Conservation (phyloP, 495 filamentous ascomycete species). For the Penicillium canescens region DNA sequence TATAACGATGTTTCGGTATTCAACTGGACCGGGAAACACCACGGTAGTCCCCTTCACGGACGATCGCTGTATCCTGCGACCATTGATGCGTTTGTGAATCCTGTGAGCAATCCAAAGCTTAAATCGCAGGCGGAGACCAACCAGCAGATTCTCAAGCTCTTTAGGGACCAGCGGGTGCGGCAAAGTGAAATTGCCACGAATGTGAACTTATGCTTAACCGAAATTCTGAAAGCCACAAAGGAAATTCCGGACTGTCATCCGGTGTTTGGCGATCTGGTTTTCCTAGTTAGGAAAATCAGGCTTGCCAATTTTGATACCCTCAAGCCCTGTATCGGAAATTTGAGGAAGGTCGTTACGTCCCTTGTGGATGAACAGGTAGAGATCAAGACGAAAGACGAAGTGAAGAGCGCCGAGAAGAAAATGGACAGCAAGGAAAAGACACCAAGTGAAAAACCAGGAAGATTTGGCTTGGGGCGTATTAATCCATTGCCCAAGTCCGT, state of each 20-base stretch:
- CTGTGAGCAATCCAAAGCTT: neutral
- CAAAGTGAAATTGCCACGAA: conserved; percentile 5
- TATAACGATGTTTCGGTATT: conserved; percentile 18
- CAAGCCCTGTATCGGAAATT: no score
- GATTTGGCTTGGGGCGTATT: neutral
- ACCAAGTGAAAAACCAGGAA: no score
- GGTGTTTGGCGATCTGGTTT: neutral
- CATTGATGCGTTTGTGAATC: conserved; percentile 11
- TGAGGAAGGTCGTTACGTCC: no score
- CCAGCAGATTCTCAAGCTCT: conserved; percentile 1
- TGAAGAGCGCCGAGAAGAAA: no score
- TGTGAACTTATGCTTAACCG: neutral
- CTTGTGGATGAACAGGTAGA: no score
- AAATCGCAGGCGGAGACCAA: conserved; percentile 3
- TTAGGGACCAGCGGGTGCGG: conserved; percentile 7
- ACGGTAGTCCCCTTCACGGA: conserved; percentile 9
- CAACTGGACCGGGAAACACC: conserved; percentile 16
- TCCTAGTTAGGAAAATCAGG: neutral
- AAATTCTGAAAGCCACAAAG: neutral
- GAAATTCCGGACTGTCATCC: neutral
- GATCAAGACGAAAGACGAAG: no score
- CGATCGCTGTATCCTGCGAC: conserved; percentile 14
- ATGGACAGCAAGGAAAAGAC: no score
- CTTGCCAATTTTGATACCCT: no score
- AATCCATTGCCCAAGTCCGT: conserved; percentile 1